These are phyloP conservation scores for Boletus sp. DNA, from an alignment of 768 basidiomycete genomes.

Conservation along the genomic window DNA sequence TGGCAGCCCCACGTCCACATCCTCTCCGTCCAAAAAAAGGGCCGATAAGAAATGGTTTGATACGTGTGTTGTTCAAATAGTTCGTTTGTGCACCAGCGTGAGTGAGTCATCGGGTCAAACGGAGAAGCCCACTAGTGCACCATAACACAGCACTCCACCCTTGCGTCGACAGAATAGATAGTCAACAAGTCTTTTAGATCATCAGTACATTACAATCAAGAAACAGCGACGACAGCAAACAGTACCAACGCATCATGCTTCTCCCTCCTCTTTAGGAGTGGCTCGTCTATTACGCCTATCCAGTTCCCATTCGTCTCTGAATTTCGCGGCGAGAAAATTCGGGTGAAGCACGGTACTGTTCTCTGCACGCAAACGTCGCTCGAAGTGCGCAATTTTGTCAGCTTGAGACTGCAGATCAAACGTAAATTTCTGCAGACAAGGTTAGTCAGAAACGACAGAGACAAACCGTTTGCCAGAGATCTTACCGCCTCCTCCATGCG, in stretches of 20 bases:
- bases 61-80: constrained; percentile 61
- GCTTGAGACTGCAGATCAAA: constrained; percentile 58
- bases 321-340: constrained; percentile 56
- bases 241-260: constrained; percentile 31
- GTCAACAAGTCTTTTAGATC: constrained; percentile 10
- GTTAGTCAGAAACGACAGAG: constrained; percentile 8
- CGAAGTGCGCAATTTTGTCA: constrained; percentile 62
- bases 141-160: not conserved
- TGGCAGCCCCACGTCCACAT: not conserved
- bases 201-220: constrained; percentile 13
- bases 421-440: constrained; percentile 36
- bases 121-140: constrained; percentile 1
- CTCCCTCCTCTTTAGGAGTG: constrained; percentile 29
- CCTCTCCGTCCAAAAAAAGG: constrained; percentile 24
- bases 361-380: constrained; percentile 49
- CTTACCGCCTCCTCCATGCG: constrained; percentile 54
- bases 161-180: not conserved
- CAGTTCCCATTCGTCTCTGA: constrained; percentile 50
- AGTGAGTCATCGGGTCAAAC: constrained; percentile 21
- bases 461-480: not conserved
- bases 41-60: constrained; percentile 58
- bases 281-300: constrained; percentile 32
- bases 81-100: constrained; percentile 37
- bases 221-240: not conserved
- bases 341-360: constrained; percentile 58